Evolutionary conservation across 2,329 filamentous ascomycete genomes (phyloP).

Genomic region (Fusarium brevicatenulatum): DNA sequence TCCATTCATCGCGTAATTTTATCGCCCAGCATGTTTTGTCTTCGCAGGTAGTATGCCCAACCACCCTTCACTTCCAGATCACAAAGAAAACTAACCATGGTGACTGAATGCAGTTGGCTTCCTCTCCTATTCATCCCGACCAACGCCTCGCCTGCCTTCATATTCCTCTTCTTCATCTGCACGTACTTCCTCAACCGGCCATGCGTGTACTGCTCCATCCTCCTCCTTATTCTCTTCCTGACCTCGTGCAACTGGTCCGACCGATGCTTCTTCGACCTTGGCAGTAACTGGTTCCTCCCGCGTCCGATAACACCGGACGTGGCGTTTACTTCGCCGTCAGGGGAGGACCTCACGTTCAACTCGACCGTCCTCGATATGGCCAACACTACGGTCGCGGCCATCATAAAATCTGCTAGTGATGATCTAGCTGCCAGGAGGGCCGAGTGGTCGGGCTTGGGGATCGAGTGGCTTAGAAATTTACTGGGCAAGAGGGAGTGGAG

Average conservation of each 20-base stretch:
- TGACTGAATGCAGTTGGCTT: constrained; percentile 70
- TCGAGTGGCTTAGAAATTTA: constrained; percentile 87
- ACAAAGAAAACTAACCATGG: constrained; percentile 15
- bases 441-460: constrained; percentile 79
- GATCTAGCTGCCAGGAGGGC: constrained; percentile 64
- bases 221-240: constrained; percentile 93
- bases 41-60: constrained; percentile 62
- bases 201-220: constrained; percentile 96
- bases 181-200: constrained; percentile 97
- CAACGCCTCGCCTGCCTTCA: constrained; percentile 85
- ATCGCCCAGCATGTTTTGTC: constrained; percentile 65
- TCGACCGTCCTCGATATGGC: constrained; percentile 65
- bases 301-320: constrained; percentile 56
- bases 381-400: constrained; percentile 75
- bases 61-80: neutral
- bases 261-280: constrained; percentile 92
- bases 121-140: constrained; percentile 89
- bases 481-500: constrained; percentile 88
- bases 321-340: constrained; percentile 15
- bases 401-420: constrained; percentile 75
- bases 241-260: constrained; percentile 92
- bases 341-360: constrained; percentile 54
- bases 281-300: constrained; percentile 93
- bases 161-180: constrained; percentile 88
- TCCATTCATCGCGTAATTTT: constrained; percentile 17